Base-by-base conservation (phyloP, 208 protist species). In the Leishmania gerbilli region DNA sequence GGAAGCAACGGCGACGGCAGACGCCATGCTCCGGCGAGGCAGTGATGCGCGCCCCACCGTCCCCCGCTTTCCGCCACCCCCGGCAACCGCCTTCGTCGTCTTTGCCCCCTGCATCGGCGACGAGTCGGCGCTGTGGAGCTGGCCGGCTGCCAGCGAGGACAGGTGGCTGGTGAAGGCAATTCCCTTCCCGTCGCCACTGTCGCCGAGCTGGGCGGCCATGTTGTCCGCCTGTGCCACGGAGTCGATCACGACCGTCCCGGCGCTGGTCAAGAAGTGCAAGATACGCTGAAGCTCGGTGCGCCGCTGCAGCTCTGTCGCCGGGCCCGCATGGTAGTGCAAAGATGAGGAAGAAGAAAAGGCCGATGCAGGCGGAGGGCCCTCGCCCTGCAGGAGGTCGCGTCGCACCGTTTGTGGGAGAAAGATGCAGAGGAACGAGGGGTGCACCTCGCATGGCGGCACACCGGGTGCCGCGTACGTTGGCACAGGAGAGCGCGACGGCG, bases 201-300 rank as follows among this genome's bases (percentile, higher is more conserved):
- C 82, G 11, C 77, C 68, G 37, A 85, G 15, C 62, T 85, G 77
- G 17, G 76, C 71, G 8, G 82, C 82, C 3, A 81, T 34, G 77
- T 79, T 81, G 72, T 85, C 79, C 45, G 68, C 79, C 75, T 80
- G 77, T 7, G 74, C 67, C 21, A 79, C 42, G 1, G 83, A 86
- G 24, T 81, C 79, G 24, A 82, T 62, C 49, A 83, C 34, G 37
- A 64, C 45, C 8, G 83, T 62, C 11, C 82, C 82, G 3, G 77
- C 82, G 62, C 69, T 81, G 60, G 77, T 49, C 53, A 85, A 58
- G 40, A 69, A 85, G 77, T 85, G 76, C 1, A 85, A 79, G 13
- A 85, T 81, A 47, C 82, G 82, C 49, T 85, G 77, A 62, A 85
- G 77, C 51, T 85, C 82, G 17, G 76, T 84, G 58, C 65, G 68